A percentile compares a stretch with the other conserved stretches of the same genome.
These are phyloP conservation scores for Dictyostelium brefeldianum DNA, from an alignment of 78 protist genomes.

Conservation along the genomic window DNA sequence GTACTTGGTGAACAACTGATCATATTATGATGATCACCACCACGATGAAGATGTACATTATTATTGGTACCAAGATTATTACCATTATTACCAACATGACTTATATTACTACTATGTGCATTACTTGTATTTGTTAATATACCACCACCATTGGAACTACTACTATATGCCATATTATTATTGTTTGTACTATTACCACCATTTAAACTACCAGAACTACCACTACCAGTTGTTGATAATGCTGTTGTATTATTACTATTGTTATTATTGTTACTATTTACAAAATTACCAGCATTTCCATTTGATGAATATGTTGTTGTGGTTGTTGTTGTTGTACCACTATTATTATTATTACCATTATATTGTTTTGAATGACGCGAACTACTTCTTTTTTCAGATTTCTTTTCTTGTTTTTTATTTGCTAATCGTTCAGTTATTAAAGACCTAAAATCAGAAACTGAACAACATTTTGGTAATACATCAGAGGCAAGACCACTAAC, in stretches of 20 bases:
- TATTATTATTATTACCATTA: background rate
- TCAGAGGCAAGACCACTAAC: slow-evolving; percentile 22
- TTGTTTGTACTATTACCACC: background rate
- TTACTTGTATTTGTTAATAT: background rate
- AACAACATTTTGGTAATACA: slow-evolving; percentile 9
- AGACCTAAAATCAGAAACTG: slow-evolving; percentile 5
- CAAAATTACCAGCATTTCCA: too few relatives aligned
- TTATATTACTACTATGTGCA: background rate
- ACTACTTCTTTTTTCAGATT: slow-evolving; percentile 16
- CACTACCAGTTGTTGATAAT: slow-evolving; percentile 1
- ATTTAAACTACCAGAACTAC: background rate
- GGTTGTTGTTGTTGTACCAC: background rate
- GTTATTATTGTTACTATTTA: background rate
- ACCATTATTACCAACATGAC: background rate
- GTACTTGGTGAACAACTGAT: background rate
- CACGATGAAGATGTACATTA: background rate
- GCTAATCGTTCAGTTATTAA: background rate
- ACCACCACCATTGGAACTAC: background rate
- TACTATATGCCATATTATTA: background rate
- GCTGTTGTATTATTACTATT: background rate
- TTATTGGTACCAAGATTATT: background rate
- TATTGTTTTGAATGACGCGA: slow-evolving; percentile 45
- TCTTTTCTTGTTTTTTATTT: slow-evolving; percentile 16
- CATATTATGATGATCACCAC: background rate
- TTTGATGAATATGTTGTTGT: background rate